Evolutionary conservation across 495 filamentous ascomycete genomes (phyloP), one percentile per base, ranked within the genome.

Genomic region (Lasiosphaeria hispida): DNA sequence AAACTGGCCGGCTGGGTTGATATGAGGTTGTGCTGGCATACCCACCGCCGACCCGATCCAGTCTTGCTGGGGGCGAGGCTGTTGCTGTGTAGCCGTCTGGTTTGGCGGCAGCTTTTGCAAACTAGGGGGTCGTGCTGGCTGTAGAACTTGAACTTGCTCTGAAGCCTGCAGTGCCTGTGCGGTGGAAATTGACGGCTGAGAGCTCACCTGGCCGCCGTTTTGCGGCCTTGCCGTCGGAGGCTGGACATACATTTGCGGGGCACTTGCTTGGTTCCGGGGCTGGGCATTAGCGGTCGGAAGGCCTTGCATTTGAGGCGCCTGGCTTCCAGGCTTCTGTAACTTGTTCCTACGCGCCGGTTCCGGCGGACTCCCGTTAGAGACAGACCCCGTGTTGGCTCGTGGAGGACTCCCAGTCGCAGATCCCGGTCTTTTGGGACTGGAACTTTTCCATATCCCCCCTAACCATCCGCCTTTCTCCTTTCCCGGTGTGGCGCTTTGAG

Each of bases 391-490:
- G 23, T 30, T 30, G 23, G 23, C 23, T 30, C 23, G 23, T 30
- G 23, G 23, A 30, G 23, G 23, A 30, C 23, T 30, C 5, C 23
- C 23, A 1, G 14, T 41, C 39, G 14, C 2, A 41, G 39, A 41
- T 19, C 19, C 14, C 11, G 53, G n/a, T 7, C 7, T 56, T 13
- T 49, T 4, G 18, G 8, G 9, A 10, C 19, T 56, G 4, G 52
- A 55, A 30, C 40, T 59, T 14, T 48, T 51, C 51, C 44, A 59
- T 0, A 63, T 19, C 19, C 36, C 47, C 19, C 50, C 56, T n/a
- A 63, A 59, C 60, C 60, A 63, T 30, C 23, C 23, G 19, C 52
- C 10, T 43, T 50, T 55, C 41, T 59, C 50, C 40, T 55, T 63
- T 9, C 14, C 52, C 2, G 52, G 34, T 18, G 43, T 37, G 13